Percentiles rank a stretch among this genome's conserved stretches.
Conservation (phyloP, 768 basidiomycete genomes). For the Phaeotremella fagi region DNA sequence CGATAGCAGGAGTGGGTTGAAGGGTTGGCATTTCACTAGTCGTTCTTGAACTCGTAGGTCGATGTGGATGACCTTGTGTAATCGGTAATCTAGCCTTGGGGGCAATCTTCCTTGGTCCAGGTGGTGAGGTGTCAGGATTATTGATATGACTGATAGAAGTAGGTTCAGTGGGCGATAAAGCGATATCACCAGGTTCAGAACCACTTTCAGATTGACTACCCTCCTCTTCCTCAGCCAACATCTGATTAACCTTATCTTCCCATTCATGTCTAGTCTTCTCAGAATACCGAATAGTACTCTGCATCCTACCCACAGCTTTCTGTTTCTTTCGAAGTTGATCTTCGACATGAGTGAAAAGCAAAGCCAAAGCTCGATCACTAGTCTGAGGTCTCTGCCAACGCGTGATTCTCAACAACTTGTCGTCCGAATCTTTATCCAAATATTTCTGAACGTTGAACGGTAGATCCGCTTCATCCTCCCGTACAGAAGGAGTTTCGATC, state of each 20-base stretch:
- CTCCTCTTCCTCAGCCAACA: slow-evolving; percentile 60
- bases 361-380: slow-evolving; percentile 75
- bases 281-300: slow-evolving; percentile 92
- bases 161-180: background rate
- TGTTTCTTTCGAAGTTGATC: slow-evolving; percentile 87
- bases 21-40: slow-evolving; percentile 9
- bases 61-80: slow-evolving; percentile 37
- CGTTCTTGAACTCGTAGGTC: slow-evolving; percentile 15
- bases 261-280: slow-evolving; percentile 97
- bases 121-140: slow-evolving; percentile 31
- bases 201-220: slow-evolving; percentile 51
- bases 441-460: slow-evolving; percentile 89
- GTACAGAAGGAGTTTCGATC: slow-evolving; percentile 78
- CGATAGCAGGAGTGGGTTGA: slow-evolving; percentile 10
- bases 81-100: slow-evolving; percentile 43
- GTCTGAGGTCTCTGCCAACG: slow-evolving; percentile 81
- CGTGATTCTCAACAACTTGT: slow-evolving; percentile 74
- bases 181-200: slow-evolving; percentile 35
- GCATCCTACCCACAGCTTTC: slow-evolving; percentile 89
- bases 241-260: slow-evolving; percentile 78
- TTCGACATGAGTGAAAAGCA: slow-evolving; percentile 81
- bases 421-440: slow-evolving; percentile 81
- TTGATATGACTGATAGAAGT: slow-evolving; percentile 35
- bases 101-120: slow-evolving; percentile 40
- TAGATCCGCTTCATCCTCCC: slow-evolving; percentile 76